Base-by-base conservation (phyloP, 257 asterid species). In the Lycium barbarum region DNA sequence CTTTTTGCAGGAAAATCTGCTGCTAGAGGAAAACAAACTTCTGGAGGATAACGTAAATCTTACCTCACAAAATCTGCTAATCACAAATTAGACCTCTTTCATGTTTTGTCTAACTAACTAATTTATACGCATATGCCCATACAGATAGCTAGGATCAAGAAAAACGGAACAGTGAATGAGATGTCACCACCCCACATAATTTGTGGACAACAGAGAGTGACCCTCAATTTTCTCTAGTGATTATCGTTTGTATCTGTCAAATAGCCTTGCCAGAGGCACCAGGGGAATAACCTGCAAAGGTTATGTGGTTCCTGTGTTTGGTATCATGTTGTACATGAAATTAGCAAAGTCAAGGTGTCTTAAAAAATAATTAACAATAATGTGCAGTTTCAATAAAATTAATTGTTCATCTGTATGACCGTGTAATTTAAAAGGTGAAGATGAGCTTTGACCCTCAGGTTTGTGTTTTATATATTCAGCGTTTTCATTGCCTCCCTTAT, bases 1-100 rank as follows among this genome's bases (percentile, higher is more conserved):
- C 80, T 20, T 47, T n/a, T 49, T 45, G 9, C 80, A 73, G 59
- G 80, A 73, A 45, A 73, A 45, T n/a, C 59, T n/a, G 0, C 80
- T 72, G 9, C 9, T 1, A 9, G 1, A 47, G 14, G 11, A 73
- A 73, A 73, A 73, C 11, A 73, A 72, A 72, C 11, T 10, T n/a
- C 58, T 72, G 59, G 38, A 45, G 57, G 33, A 73, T 4, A 47
- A 73, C 6, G 80, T 73, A n/a, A 73, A n/a, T 20, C 0, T 47
- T 1, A n/a, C 38, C 54, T 72, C 6, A 45, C 35, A 72, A 45
- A 72, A 5, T 43, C 58, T 10, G 2, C 36, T n/a, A n/a, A 45
- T 5, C 26, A n/a, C 14, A 9, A 61, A 61, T 9, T 62, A 62
- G 36, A 1, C 7, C 35, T 8, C 35, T 18, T 72, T n/a, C 57